phyloP scores from a whole-genome alignment of 2,329 filamentous ascomycete species.

The Diplodia intermedia region DNA sequence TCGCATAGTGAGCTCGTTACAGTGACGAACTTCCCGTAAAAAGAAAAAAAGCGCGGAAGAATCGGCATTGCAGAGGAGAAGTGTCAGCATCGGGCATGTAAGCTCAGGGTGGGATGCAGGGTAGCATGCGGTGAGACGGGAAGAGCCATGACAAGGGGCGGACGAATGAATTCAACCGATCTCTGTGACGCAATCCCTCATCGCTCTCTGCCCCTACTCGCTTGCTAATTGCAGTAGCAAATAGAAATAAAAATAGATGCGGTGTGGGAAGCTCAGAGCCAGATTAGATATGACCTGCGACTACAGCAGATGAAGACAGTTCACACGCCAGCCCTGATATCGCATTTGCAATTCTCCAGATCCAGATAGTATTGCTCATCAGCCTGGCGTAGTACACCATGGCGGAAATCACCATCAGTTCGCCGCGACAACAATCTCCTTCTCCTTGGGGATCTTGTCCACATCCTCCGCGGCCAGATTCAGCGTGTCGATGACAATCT shows the following conservation, averaged over 20 bases:
- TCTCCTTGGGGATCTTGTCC: slow-evolving; percentile 52
- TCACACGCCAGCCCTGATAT: not conserved
- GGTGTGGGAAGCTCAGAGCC: not conserved
- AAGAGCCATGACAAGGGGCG: slow-evolving; percentile 1
- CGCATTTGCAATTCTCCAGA: not conserved
- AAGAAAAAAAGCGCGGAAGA: not conserved
- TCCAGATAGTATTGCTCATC: not conserved
- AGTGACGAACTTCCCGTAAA: no score
- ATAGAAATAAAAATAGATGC: not conserved
- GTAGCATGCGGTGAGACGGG: not conserved
- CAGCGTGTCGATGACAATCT: slow-evolving; percentile 66
- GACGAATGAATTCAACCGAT: not conserved
- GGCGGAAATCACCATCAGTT: not conserved
- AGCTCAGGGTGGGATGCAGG: not conserved
- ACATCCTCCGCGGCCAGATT: slow-evolving; percentile 52
- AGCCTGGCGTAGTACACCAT: not conserved
- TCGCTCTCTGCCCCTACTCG: not conserved
- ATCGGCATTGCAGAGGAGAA: not conserved
- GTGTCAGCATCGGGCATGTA: not conserved
- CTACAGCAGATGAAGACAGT: no score
- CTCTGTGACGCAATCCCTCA: not conserved
- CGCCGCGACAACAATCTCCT: slow-evolving; percentile 39
- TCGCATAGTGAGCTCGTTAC: no score
- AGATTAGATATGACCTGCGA: not conserved
- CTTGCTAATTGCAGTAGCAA: not conserved